Conservation (phyloP, 2,329 filamentous ascomycete genomes). For the Bipolaris bicolor region DNA sequence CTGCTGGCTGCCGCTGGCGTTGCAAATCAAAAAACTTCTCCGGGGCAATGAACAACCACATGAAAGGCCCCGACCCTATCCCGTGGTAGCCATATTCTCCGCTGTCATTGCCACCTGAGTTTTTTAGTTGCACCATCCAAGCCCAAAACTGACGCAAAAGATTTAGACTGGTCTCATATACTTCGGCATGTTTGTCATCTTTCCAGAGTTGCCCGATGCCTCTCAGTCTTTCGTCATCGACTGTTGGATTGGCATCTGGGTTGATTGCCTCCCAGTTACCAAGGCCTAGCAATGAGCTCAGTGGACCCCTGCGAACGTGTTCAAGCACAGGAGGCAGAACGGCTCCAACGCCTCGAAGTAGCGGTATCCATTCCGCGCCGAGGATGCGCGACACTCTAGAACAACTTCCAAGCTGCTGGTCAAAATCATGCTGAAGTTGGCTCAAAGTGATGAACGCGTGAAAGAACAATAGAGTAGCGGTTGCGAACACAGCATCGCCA, state of each 20-base stretch:
- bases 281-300: slow-evolving; percentile 18
- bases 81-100: slow-evolving; percentile 19
- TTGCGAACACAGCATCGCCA: slow-evolving; percentile 24
- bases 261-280: slow-evolving; percentile 21
- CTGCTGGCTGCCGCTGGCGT: slow-evolving; percentile 24
- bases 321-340: slow-evolving; percentile 17
- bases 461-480: slow-evolving; percentile 20
- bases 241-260: slow-evolving; percentile 5
- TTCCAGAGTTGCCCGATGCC: slow-evolving; percentile 18
- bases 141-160: slow-evolving; percentile 17
- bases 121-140: slow-evolving; percentile 12
- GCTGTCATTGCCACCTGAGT: neutral
- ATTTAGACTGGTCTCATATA: slow-evolving; percentile 18
- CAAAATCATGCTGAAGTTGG: slow-evolving; percentile 17
- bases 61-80: slow-evolving; percentile 25
- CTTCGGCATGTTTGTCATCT: slow-evolving; percentile 2
- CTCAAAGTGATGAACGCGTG: slow-evolving; percentile 29
- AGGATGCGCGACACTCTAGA: slow-evolving; percentile 20
- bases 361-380: slow-evolving; percentile 29
- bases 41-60: slow-evolving; percentile 22
- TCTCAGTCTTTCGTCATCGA: slow-evolving; percentile 16
- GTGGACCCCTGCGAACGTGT: slow-evolving; percentile 18
- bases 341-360: slow-evolving; percentile 20
- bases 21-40: slow-evolving; percentile 22
- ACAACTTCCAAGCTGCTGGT: neutral